These are phyloP conservation scores for Aureobasidium sp. DNA, from an alignment of 2,329 filamentous ascomycete genomes.

Conservation along the genomic window DNA sequence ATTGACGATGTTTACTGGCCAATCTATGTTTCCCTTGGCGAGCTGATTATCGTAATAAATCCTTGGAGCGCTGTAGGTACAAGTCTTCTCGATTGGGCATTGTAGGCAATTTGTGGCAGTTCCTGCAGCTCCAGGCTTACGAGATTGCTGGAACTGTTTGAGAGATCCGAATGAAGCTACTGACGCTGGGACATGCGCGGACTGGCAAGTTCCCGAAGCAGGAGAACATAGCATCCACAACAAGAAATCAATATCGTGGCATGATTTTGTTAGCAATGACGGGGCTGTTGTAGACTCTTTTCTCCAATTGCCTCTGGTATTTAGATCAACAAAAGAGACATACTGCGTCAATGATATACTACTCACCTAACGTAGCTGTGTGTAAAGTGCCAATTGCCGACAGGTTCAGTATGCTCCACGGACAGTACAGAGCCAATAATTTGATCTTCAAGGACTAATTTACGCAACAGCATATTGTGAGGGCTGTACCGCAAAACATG, in stretches of 20 bases:
- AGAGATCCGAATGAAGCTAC: constrained; percentile 71
- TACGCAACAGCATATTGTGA: constrained; percentile 79
- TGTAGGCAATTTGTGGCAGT: constrained; percentile 78
- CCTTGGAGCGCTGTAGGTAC: constrained; percentile 77
- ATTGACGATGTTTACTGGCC: constrained; percentile 85
- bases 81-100: constrained; percentile 67
- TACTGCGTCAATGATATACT: not conserved
- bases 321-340: not conserved
- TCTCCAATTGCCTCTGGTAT: constrained; percentile 75
- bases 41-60: constrained; percentile 71
- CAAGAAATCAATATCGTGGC: constrained; percentile 89
- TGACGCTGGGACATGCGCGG: constrained; percentile 65
- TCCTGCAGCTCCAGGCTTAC: constrained; percentile 71
- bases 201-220: constrained; percentile 31
- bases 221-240: constrained; percentile 86
- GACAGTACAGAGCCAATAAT: constrained; percentile 79
- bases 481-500: constrained; percentile 92
- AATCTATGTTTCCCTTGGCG: constrained; percentile 58
- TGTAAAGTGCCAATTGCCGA: constrained; percentile 93
- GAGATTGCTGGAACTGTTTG: constrained; percentile 66
- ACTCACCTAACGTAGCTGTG: constrained; percentile 72
- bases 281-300: constrained; percentile 69
- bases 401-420: constrained; percentile 85
- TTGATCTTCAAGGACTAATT: constrained; percentile 65
- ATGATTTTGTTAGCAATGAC: constrained; percentile 87